These are phyloP conservation scores for Ustilaginoidea virens DNA, from an alignment of 2,329 filamentous ascomycete species.

Conservation along the genomic window DNA sequence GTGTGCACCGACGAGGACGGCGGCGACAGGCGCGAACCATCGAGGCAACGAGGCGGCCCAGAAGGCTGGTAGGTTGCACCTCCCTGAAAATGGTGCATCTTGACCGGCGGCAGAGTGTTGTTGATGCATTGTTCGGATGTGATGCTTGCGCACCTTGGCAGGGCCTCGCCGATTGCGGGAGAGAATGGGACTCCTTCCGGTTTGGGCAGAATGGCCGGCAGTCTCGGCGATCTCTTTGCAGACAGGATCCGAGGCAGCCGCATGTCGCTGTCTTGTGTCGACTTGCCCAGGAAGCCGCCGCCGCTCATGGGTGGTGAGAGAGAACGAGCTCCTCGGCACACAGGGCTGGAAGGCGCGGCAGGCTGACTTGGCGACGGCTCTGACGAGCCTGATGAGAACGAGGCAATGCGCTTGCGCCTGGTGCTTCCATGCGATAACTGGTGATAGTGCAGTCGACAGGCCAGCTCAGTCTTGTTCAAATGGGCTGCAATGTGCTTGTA, in stretches of 20 bases:
- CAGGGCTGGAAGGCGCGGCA: conserved; percentile 32
- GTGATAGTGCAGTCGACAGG: conserved; percentile 76
- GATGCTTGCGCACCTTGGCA: conserved; percentile 24
- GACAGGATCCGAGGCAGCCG: conserved; percentile 39
- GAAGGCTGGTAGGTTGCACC: conserved; percentile 17
- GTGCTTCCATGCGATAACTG: conserved; percentile 72
- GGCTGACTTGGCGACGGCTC: conserved; percentile 35
- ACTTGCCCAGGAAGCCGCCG: conserved; percentile 27
- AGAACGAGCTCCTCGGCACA: conserved; percentile 32
- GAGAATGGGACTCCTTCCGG: conserved; percentile 36
- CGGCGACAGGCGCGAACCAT: conserved; percentile 34
- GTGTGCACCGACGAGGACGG: conserved; percentile 17
- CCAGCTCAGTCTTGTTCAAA: conserved; percentile 75
- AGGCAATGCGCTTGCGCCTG: conserved; percentile 61
- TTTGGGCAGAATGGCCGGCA: conserved; percentile 51
- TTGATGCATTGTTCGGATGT: conserved; percentile 30
- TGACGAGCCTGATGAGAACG: conserved; percentile 48
- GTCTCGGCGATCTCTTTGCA: conserved; percentile 27
- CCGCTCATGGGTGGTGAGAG: conserved; percentile 31
- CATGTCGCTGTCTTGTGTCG: conserved; percentile 29
- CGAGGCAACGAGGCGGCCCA: conserved; percentile 38
- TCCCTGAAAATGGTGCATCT: conserved; percentile 16
- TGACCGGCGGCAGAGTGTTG: conserved; percentile 26
- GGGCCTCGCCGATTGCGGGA: conserved; percentile 14
- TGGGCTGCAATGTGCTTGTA: conserved; percentile 82